These are phyloP conservation scores for Gentiana straminea DNA, from an alignment of 257 asterid species.

Conservation along the genomic window DNA sequence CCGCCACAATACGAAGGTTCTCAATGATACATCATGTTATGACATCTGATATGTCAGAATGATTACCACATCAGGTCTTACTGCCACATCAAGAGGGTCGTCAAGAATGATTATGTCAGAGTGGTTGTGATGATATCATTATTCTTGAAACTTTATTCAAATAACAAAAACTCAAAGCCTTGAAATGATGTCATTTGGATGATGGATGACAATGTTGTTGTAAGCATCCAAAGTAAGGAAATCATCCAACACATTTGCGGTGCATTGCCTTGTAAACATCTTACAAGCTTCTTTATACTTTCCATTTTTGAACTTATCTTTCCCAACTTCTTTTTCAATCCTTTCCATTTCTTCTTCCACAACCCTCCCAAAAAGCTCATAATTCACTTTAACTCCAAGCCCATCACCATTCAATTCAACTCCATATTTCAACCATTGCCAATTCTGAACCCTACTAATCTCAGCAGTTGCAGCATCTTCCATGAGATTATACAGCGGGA, in stretches of 20 bases:
- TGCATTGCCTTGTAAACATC: slow-evolving; percentile 75
- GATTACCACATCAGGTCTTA: too few species aligned
- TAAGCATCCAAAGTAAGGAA: slow-evolving; percentile 84
- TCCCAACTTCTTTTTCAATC: slow-evolving; percentile 73
- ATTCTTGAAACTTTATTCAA: too few species aligned
- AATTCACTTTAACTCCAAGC: slow-evolving; percentile 57
- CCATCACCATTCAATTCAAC: slow-evolving; percentile 85
- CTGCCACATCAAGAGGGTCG: too few species aligned
- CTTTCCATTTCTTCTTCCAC: slow-evolving; percentile 92
- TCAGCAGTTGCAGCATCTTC: slow-evolving; percentile 98
- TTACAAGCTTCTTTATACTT: slow-evolving; percentile 73
- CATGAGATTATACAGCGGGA: slow-evolving; percentile 94
- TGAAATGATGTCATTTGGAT: slow-evolving; percentile 35
- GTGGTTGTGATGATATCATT: too few species aligned
- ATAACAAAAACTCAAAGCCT: slow-evolving; percentile 29
- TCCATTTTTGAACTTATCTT: slow-evolving; percentile 60
- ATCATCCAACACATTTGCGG: slow-evolving; percentile 54
- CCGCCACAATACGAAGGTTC: too few species aligned
- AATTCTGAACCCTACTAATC: slow-evolving; percentile 91
- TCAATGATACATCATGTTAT: too few species aligned
- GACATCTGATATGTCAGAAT: too few species aligned
- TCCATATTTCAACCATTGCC: slow-evolving; percentile 87
- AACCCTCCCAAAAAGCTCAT: slow-evolving; percentile 69
- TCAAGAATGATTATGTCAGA: too few species aligned
- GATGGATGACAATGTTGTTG: slow-evolving; percentile 53